Conservation (phyloP, 2,329 filamentous ascomycete species). For the Escovopsis sp. region DNA sequence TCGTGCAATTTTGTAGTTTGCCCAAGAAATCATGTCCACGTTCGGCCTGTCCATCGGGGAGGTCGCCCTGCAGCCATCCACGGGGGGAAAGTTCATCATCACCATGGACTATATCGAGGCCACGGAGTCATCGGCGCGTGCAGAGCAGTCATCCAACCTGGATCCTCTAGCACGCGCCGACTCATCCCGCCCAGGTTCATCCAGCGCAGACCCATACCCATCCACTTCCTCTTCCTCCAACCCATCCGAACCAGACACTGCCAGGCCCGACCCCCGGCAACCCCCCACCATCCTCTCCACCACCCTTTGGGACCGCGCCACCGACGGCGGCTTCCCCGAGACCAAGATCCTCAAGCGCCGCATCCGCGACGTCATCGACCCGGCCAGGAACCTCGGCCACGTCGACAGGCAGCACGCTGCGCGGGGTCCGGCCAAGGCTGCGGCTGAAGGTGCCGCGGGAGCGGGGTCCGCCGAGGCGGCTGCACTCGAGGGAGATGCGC, state of each 20-base stretch:
- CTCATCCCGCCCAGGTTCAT: no score
- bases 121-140: no score
- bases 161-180: no score
- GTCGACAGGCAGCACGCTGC: slow-evolving; percentile 41
- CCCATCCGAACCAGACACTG: no score
- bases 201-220: no score
- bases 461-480: no score
- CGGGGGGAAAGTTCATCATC: slow-evolving; percentile 71
- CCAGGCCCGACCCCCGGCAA: slow-evolving; percentile 1
- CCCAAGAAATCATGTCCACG: slow-evolving; percentile 87
- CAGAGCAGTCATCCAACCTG: no score
- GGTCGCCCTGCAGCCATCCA: slow-evolving; percentile 70
- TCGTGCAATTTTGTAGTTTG: no score
- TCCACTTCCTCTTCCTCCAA: slow-evolving; percentile 19
- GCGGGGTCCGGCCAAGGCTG: slow-evolving; percentile 2
- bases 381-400: slow-evolving; percentile 64
- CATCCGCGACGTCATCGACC: slow-evolving; percentile 70
- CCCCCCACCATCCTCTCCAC: slow-evolving; percentile 6
- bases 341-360: slow-evolving; percentile 80
- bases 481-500: no score
- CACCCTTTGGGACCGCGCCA: slow-evolving; percentile 71
- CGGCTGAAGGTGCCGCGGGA: not conserved
- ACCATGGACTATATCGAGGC: no score
- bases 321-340: slow-evolving; percentile 82
- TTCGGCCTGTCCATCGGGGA: slow-evolving; percentile 76